A percentile compares a stretch with the other conserved stretches of the same genome.
These are phyloP conservation scores for Kwoniella dendrophila DNA, from an alignment of 768 basidiomycete genomes.

Conservation along the genomic window DNA sequence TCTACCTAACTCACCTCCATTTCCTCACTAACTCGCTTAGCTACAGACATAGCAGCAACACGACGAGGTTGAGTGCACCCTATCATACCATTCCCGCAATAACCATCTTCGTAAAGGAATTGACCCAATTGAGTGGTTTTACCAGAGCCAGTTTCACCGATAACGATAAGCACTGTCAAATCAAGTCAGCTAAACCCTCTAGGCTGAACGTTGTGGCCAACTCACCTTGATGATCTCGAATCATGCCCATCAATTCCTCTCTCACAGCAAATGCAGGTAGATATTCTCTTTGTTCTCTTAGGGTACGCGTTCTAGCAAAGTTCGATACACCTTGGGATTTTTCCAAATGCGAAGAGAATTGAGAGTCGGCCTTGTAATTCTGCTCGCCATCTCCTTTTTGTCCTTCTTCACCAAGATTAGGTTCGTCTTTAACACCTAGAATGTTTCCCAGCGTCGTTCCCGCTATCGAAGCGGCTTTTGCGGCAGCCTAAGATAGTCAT, in stretches of 20 bases:
- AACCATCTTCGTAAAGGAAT: constrained; percentile 96
- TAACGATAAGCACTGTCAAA: constrained; percentile 77
- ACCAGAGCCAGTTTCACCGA: constrained; percentile 99
- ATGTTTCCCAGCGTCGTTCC: constrained; percentile 96
- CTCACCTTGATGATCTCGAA: constrained; percentile 92
- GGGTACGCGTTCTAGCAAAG: constrained; percentile 76
- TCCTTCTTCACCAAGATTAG: constrained; percentile 72
- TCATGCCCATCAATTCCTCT: constrained; percentile 81
- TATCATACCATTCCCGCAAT: constrained; percentile 82
- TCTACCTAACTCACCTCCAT: constrained; percentile 72
- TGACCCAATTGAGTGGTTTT: constrained; percentile 97
- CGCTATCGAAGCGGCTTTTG: constrained; percentile 86
- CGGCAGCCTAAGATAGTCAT: constrained; percentile 69
- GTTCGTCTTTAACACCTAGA: constrained; percentile 94
- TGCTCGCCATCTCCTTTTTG: constrained; percentile 55
- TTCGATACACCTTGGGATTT: constrained; percentile 67
- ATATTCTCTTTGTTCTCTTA: constrained; percentile 95
- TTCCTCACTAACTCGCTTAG: constrained; percentile 99
- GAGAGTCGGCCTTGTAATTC: constrained; percentile 87
- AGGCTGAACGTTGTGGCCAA: neutral
- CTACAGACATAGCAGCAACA: constrained; percentile 99
- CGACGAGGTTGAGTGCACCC: constrained; percentile 98
- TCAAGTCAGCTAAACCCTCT: constrained; percentile 10
- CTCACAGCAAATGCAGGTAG: constrained; percentile 96
- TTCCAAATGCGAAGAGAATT: constrained; percentile 95